phyloP scores from a whole-genome alignment of 2,329 filamentous ascomycete genomes.

The Teratosphaeria viscida region DNA sequence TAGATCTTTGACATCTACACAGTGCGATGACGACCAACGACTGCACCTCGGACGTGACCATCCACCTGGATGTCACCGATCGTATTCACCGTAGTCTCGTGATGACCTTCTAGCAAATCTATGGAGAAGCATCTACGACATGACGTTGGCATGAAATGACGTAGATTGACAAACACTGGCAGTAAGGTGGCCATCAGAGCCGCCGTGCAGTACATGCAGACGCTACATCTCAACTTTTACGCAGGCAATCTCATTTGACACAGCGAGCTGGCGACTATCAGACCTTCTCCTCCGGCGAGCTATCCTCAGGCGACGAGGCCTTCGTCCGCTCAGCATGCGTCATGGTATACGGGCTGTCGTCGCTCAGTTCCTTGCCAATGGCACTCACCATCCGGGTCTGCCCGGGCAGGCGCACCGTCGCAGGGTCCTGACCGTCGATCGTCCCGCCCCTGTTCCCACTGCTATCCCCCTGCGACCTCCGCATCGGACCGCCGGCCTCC shows the following conservation, averaged over 20 bases:
- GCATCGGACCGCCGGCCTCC: conserved; percentile 15
- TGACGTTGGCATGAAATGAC: too few relatives aligned
- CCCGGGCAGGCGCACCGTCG: background rate
- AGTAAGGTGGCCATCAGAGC: too few relatives aligned
- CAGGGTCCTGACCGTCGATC: conserved; percentile 1
- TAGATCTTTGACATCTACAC: background rate
- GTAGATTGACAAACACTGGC: too few relatives aligned
- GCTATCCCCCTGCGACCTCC: background rate
- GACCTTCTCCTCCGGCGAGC: background rate
- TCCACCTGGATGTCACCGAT: conserved; percentile 30
- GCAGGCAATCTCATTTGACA: background rate
- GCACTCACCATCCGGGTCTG: conserved; percentile 8
- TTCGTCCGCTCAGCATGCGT: conserved; percentile 13
- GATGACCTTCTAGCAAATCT: too few relatives aligned
- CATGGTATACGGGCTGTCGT: conserved; percentile 12
- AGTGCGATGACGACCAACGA: background rate
- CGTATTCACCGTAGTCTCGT: conserved; percentile 32
- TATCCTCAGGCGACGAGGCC: background rate
- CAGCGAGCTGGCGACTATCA: background rate
- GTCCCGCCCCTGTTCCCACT: background rate
- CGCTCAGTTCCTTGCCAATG: conserved; percentile 12
- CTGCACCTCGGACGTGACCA: background rate
- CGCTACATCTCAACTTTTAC: background rate
- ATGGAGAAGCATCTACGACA: too few relatives aligned
- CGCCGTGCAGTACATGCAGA: background rate